A percentile compares a stretch with the other conserved stretches of the same genome.
These are phyloP conservation scores for Cairneyella variabilis DNA, from an alignment of 495 filamentous ascomycete genomes.

Conservation along the genomic window DNA sequence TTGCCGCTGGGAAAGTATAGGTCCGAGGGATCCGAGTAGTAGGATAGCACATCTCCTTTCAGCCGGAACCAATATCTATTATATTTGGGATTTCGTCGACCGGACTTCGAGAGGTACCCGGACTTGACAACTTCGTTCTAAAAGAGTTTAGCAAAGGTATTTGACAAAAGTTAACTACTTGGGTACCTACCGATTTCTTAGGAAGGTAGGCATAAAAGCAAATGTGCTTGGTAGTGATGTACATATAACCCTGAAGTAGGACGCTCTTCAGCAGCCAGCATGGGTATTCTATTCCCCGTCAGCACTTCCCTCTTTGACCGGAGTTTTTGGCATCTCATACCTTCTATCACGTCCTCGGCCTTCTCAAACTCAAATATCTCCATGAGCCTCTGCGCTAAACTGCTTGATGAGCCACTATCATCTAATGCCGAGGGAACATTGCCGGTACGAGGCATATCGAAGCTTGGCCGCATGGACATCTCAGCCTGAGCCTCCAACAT, in stretches of 20 bases:
- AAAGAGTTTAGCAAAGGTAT: slow-evolving; percentile 25
- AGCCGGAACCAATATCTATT: slow-evolving; percentile 96
- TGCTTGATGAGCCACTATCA: slow-evolving; percentile 35
- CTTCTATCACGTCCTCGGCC: slow-evolving; percentile 80
- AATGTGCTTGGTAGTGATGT: slow-evolving; percentile 88
- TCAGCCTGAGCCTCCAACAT: slow-evolving; percentile 80
- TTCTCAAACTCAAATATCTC: slow-evolving; percentile 86
- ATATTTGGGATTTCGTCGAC: slow-evolving; percentile 83
- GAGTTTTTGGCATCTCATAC: slow-evolving; percentile 33
- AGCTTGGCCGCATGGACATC: slow-evolving; percentile 51
- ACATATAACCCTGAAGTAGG: slow-evolving; percentile 92
- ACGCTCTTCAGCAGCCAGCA: slow-evolving; percentile 94
- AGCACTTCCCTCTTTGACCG: slow-evolving; percentile 3
- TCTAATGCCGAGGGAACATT: slow-evolving; percentile 27
- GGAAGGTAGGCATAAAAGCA: slow-evolving; percentile 97
- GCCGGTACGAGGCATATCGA: slow-evolving; percentile 42
- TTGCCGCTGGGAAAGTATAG: slow-evolving; percentile 90
- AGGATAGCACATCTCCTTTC: slow-evolving; percentile 93
- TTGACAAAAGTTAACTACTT: not conserved
- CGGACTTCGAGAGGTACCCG: slow-evolving; percentile 84
- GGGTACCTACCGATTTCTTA: slow-evolving; percentile 74
- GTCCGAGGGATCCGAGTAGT: slow-evolving; percentile 78
- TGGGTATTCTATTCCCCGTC: slow-evolving; percentile 67
- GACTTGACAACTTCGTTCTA: slow-evolving; percentile 79
- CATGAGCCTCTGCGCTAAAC: slow-evolving; percentile 66